Base-by-base conservation (phyloP, 2,329 filamentous ascomycete species). In the Onygena corvina region DNA sequence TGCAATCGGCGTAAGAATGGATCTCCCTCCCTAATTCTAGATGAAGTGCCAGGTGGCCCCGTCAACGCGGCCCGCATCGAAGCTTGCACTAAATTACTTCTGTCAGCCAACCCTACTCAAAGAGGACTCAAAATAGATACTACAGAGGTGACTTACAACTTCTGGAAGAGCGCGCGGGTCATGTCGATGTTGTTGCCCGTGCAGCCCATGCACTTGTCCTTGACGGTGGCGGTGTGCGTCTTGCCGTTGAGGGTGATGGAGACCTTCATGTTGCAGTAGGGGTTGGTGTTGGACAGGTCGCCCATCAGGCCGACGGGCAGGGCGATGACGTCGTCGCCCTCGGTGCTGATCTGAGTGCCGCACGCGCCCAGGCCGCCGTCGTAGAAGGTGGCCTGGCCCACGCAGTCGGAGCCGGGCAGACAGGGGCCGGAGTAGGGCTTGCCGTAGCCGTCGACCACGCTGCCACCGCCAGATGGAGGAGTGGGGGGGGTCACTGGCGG, bases 121-220 rank as follows among this genome's bases (percentile, higher is more conserved):
- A n/a, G n/a, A n/a, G n/a, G n/a, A 8, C 4, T 21, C 3, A 1
- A 21, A 21, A 38, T 16, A 30, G n/a, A 20, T 6, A 29, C 7
- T 4, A 29, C 8, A 25, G n/a, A 8, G 14, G 4, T 8, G 29
- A 50, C 54, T 55, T 52, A 56, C 54, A 56, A 51, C 40, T 51
- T 55, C 47, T 62, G 58, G 63, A 70, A 71, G 47, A 70, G 62
- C 4, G 48, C 50, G 40, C 62, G 54, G 11, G 61, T 61, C 49
- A 59, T 54, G 42, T 63, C 61, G 44, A 63, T 59, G 18, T 53
- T 47, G 14, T 54, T 35, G 21, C 48, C 54, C 21, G 65, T 60
- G 64, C 86, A 92, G 58, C 81, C 81, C 67, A 77, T 76, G 73
- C 86, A 92, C 70, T 85, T 86, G 71, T 92, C 86, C 47, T 75